phyloP scores from a whole-genome alignment of 2,329 filamentous ascomycete species.

The Neopestalotiopsis sp. region DNA sequence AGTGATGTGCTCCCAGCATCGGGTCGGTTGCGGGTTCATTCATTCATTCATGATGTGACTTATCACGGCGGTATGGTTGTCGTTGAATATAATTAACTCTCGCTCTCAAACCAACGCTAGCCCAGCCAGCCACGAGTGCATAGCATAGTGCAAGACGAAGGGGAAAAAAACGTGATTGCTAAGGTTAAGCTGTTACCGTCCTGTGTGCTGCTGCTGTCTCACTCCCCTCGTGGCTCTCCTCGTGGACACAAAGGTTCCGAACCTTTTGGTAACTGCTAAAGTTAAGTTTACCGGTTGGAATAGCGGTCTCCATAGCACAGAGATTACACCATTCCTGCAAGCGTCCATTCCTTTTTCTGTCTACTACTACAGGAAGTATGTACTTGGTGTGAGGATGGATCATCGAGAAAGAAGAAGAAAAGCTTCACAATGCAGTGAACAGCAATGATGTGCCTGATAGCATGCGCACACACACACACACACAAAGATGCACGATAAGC shows the following conservation, averaged over 20 bases:
- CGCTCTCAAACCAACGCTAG: neutral
- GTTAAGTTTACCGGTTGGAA: neutral
- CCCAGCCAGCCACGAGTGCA: neutral
- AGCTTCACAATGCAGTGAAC: neutral
- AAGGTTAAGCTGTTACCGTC: no score
- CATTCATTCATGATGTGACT: neutral
- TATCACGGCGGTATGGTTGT: neutral
- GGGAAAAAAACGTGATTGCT: neutral
- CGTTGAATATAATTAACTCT: slow-evolving; percentile 3
- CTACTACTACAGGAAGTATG: neutral
- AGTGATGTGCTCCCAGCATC: neutral
- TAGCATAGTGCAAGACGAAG: neutral
- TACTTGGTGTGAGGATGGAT: neutral
- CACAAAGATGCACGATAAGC: slow-evolving; percentile 27
- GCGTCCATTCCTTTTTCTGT: neutral
- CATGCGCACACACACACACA: no score
- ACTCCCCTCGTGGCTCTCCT: neutral
- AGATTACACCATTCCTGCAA: neutral
- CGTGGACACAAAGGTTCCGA: neutral
- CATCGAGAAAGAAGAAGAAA: neutral
- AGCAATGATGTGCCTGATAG: neutral
- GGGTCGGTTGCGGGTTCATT: neutral
- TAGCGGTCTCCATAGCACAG: no score
- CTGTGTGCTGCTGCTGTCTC: neutral
- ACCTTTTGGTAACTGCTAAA: neutral